These are phyloP conservation scores for Cystobasidium tubakii DNA, from an alignment of 768 basidiomycete species.

Conservation along the genomic window DNA sequence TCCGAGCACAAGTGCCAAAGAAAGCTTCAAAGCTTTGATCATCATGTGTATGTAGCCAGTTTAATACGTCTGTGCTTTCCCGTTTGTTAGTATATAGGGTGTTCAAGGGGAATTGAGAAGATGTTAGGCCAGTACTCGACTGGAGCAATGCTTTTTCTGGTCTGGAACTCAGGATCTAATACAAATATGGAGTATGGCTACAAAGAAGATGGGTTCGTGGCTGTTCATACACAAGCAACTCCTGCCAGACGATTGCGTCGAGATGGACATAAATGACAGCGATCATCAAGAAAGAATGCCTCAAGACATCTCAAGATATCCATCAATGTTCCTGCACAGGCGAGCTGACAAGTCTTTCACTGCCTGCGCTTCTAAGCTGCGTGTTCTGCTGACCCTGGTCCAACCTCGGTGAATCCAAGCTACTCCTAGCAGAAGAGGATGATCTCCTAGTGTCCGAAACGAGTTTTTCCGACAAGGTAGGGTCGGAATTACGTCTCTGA, in stretches of 20 bases:
- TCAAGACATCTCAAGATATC: neutral
- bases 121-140: no score
- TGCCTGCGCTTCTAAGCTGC: neutral
- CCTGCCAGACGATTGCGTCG: no score
- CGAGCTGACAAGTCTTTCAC: neutral
- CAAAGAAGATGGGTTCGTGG: no score
- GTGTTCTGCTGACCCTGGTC: neutral
- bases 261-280: no score
- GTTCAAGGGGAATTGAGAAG: no score
- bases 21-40: constrained; percentile 24
- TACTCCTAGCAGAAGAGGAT: constrained; percentile 5
- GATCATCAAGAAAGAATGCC: no score
- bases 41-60: neutral
- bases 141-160: no score
- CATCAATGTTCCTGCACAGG: neutral
- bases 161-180: no score
- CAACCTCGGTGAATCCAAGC: neutral
- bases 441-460: neutral
- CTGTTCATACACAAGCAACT: no score
- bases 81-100: no score
- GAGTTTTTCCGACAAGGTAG: neutral
- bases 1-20: neutral
- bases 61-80: no score
- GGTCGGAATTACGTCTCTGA: neutral
- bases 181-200: neutral